Conservation (phyloP, 164 flowering plant species). For the Amborella trichopoda region DNA sequence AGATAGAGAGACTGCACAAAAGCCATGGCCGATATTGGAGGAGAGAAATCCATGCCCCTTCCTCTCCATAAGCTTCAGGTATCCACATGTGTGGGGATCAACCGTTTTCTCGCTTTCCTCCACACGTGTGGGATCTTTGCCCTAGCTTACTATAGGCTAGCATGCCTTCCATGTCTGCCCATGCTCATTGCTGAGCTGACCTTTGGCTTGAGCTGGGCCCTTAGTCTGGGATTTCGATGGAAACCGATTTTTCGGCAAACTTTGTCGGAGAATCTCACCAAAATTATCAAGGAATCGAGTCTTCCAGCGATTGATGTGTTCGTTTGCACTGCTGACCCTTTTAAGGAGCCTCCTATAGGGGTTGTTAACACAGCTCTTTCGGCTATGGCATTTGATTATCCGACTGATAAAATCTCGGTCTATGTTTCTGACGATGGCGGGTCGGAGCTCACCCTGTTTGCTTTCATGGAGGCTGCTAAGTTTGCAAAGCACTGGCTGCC, state of each 20-base stretch:
- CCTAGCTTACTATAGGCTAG: slow-evolving; percentile 21
- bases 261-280: slow-evolving; percentile 12
- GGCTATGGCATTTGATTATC: slow-evolving; percentile 20
- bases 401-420: slow-evolving; percentile 15
- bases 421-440: slow-evolving; percentile 28
- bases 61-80: too few species aligned
- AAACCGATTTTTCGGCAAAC: slow-evolving; percentile 11
- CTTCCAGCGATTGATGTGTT: slow-evolving; percentile 20
- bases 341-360: slow-evolving; percentile 18
- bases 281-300: slow-evolving; percentile 1
- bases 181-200: slow-evolving; percentile 10
- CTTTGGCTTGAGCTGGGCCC: slow-evolving; percentile 17
- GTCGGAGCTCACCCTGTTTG: slow-evolving; percentile 19
- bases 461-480: slow-evolving; percentile 21
- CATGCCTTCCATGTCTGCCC: slow-evolving; percentile 4
- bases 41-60: too few species aligned
- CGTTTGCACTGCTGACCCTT: slow-evolving; percentile 27
- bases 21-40: too few species aligned
- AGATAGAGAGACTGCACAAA: too few species aligned
- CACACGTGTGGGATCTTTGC: slow-evolving; percentile 30
- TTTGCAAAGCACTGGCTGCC: slow-evolving; percentile 24
- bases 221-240: slow-evolving; percentile 9
- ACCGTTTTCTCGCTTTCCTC: slow-evolving; percentile 37
- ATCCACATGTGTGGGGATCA: too few species aligned
- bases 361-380: slow-evolving; percentile 19